Percentiles rank a stretch among this genome's conserved stretches.
These are phyloP conservation scores for Solanum chilense DNA, from an alignment of 257 asterid species.

Conservation along the genomic window DNA sequence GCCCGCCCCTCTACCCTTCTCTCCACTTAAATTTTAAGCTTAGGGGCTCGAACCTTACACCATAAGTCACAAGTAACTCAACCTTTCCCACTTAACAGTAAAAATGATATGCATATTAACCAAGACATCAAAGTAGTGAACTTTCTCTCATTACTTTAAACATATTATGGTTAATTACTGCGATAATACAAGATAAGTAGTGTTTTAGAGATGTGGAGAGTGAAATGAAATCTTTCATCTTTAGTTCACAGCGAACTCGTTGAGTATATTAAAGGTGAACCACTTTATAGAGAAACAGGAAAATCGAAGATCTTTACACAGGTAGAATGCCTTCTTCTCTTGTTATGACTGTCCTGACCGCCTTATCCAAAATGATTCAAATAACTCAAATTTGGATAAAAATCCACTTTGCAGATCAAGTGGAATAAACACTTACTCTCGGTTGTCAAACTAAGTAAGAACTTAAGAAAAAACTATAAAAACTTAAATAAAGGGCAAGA, in stretches of 20 bases:
- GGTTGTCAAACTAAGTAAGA: background rate
- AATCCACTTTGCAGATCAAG: background rate
- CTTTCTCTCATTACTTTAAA: background rate
- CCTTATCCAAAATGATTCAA: background rate
- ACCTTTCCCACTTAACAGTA: background rate
- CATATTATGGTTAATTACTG: background rate
- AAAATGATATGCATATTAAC: background rate
- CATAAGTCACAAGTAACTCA: background rate
- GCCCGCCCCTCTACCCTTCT: background rate
- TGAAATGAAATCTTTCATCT: background rate
- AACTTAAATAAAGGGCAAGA: background rate
- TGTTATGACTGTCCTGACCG: background rate
- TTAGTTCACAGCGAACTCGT: background rate
- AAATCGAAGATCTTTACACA: background rate
- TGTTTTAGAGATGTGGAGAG: background rate
- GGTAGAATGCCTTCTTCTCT: background rate
- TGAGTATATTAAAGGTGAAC: background rate
- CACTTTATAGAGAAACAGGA: background rate
- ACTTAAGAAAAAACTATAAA: background rate
- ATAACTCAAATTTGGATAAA: background rate
- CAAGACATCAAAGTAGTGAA: background rate
- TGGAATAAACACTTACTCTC: background rate
- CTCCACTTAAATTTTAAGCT: background rate
- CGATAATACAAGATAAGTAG: background rate
- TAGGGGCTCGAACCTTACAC: background rate